phyloP scores from a whole-genome alignment of 78 protist species.

The Pelomyxa schiedti region DNA sequence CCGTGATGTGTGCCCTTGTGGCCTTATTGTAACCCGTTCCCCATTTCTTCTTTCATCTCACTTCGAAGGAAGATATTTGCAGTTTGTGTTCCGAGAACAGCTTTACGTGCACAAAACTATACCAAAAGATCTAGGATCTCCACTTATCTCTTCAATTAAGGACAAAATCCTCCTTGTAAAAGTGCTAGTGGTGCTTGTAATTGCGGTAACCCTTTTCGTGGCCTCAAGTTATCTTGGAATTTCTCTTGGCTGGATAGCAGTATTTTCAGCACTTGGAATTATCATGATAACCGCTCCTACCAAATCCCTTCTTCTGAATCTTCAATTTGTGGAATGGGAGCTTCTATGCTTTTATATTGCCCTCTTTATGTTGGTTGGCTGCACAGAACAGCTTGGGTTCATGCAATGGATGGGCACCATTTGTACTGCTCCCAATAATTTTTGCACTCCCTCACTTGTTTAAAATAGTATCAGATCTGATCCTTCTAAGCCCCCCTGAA shows the following conservation, averaged over 20 bases:
- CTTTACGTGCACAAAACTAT: too few relatives aligned
- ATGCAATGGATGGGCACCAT: conserved; percentile 2
- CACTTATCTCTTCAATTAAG: too few relatives aligned
- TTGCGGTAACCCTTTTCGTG: conserved; percentile 29
- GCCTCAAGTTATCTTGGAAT: conserved; percentile 6
- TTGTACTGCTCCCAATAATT: too few relatives aligned
- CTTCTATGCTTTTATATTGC: conserved; percentile 44
- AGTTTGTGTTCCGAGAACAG: too few relatives aligned
- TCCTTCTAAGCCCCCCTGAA: not conserved
- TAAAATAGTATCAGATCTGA: not conserved
- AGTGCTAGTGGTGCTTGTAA: not conserved
- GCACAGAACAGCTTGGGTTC: conserved; percentile 44
- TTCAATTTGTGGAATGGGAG: conserved; percentile 24
- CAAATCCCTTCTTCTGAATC: conserved; percentile 3
- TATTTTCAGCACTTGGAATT: conserved; percentile 40
- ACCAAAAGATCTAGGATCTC: too few relatives aligned
- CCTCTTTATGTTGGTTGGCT: conserved; percentile 29
- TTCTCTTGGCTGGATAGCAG: conserved; percentile 45
- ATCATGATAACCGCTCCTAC: conserved; percentile 30
- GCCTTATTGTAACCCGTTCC: too few relatives aligned
- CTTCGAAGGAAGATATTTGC: too few relatives aligned
- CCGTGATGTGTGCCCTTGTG: not conserved
- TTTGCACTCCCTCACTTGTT: not conserved
- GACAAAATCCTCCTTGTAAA: conserved; percentile 8
- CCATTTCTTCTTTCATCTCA: too few relatives aligned